Percentiles rank a stretch among this genome's conserved stretches.
Evolutionary conservation across 2,329 filamentous ascomycete genomes (phyloP).

Genomic region (Fusarium staphyleae): DNA sequence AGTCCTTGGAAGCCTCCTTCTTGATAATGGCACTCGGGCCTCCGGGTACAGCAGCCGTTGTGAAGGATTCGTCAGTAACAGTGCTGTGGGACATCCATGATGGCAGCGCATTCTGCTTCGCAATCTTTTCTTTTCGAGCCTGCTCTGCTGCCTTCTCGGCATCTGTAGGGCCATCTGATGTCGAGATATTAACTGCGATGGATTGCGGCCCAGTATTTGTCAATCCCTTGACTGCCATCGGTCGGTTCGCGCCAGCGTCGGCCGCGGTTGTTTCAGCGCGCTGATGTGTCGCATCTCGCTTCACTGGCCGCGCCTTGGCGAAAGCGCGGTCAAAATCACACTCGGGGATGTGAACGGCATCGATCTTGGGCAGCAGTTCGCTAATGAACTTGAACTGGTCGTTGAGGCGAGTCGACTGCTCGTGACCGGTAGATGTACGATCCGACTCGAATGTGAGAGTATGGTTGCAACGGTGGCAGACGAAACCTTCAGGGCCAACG

Average conservation of each 20-base stretch:
- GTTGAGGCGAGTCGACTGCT: constrained; percentile 77
- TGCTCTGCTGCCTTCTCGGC: constrained; percentile 71
- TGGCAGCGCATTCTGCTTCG: constrained; percentile 73
- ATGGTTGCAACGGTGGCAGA: constrained; percentile 79
- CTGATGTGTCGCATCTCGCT: constrained; percentile 72
- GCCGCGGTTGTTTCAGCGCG: constrained; percentile 66
- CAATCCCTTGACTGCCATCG: constrained; percentile 74
- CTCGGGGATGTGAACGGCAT: constrained; percentile 75
- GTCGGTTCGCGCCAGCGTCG: constrained; percentile 60
- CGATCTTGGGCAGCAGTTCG: constrained; percentile 77
- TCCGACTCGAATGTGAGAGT: constrained; percentile 71
- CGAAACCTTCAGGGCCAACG: constrained; percentile 73
- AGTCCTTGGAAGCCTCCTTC: constrained; percentile 56
- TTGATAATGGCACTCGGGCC: constrained; percentile 39
- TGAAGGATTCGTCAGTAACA: constrained; percentile 68
- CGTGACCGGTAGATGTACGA: constrained; percentile 72
- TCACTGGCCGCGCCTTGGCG: constrained; percentile 66
- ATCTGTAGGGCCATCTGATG: constrained; percentile 69
- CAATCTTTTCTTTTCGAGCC: constrained; percentile 69
- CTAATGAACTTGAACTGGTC: constrained; percentile 82
- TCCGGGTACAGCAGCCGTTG: constrained; percentile 39
- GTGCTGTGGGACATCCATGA: constrained; percentile 76
- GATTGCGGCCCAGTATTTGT: constrained; percentile 71
- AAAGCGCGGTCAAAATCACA: constrained; percentile 77
- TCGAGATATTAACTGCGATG: constrained; percentile 73